Evolutionary conservation across 2,329 filamentous ascomycete species (phyloP), one percentile per base, ranked within the genome.

Genomic region (Fusarium continuum): DNA sequence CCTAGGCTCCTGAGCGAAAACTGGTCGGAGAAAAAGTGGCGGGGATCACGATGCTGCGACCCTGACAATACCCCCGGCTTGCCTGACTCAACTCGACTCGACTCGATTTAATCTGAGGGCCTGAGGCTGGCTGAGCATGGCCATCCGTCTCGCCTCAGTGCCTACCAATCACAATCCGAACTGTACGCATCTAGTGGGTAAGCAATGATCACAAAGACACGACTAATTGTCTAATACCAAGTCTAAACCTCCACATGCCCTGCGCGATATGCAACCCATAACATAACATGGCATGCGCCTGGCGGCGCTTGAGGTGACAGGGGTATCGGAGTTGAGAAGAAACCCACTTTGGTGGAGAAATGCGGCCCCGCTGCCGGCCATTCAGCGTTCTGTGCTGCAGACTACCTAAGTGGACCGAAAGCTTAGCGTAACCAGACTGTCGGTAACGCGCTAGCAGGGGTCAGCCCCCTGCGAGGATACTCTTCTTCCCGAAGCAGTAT

Each of bases 371-470:
- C 41, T 20, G 22, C 54, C 59, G 65, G 50, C 74, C 74, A 75
- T 47, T 75, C 65, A 73, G 51, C 51, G 53, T 31, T 32, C 52
- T 59, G 59, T 19, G 56, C 44, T 54, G 64, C 59, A 68, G 29
- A 47, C 61, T 61, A 65, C 28, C 64, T 65, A 53, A 26, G n/a
- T n/a, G n/a, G n/a, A n/a, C 28, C 17, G 44, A 66, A 64, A 53
- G 46, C 48, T 68, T 74, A 70, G 75, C 69, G n/a, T 67, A 75
- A 72, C 76, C 76, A 74, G 66, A 64, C 64, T 75, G 71, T 67
- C 76, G 76, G 59, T 71, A 72, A 71, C 69, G 63, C 73, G 70
- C 76, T 77, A 77, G 31, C 68, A 39, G 61, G 32, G 13, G 3
- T 22, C 4, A 1, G 43, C 28, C 39, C 56, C 52, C 34, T 59